Evolutionary conservation across 169 alveolate species (phyloP), one percentile per base, ranked within the genome.

Genomic region (Plasmodium billcollinsi): DNA sequence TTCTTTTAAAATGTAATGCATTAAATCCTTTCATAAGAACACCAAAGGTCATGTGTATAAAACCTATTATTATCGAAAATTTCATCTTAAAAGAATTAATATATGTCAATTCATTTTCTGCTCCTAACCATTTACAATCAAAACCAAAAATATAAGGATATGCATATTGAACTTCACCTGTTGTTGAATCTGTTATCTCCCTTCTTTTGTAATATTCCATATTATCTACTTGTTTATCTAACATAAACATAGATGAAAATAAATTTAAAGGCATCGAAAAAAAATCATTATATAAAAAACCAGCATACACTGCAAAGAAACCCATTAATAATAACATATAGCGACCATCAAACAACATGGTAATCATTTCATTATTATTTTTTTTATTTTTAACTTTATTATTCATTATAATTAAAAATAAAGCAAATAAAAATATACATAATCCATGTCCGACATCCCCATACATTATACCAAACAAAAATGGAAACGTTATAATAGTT

Each of bases 371-470:
- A n/a, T 94, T 97, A 49, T 88, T 90, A 39, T 39, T 39, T 39
- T 89, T 95, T 71, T 88, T 93, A 63, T 90, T 83, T 95, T 92
- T 95, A 9, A 94, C 86, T 73, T 83, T 93, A 67, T 67, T 93
- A 83, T 91, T 76, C 24, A 92, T 89, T 47, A 90, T 52, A 59
- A 95, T 91, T 59, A 95, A 73, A 88, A 96, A 96, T 73, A 96
- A 59, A 2, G 98, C 97, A 80, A 97, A 94, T 24, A 96, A 73
- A 54, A 97, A 92, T 33, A 98, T 88, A 45, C 98, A 73, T 26
- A 96, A 89, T 6, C 99, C 99, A 93, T 99, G 99, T 3, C 99
- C 99, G 15, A 99, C 96, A 93, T 99, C 99, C 0, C 99, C 99
- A 89, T 98, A 99, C 99, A 99, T 99, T 39, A 99, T 97, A 8